phyloP scores from a whole-genome alignment of 192 early-diverging fungal genomes.

The Entomortierella chlamydospora region DNA sequence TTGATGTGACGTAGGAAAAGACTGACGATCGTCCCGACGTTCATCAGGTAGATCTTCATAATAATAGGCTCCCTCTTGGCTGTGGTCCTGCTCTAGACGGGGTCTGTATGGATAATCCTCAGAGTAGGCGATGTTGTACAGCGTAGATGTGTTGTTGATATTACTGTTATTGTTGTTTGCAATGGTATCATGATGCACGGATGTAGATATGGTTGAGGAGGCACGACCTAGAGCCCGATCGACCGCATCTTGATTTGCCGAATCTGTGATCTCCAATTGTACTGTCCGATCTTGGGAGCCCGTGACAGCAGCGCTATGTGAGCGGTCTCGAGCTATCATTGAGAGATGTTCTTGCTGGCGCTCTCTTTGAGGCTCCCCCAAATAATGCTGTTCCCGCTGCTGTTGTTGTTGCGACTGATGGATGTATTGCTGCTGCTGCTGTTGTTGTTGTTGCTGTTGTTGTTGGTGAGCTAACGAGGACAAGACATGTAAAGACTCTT shows the following conservation, averaged over 20 bases:
- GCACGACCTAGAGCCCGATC: conserved; percentile 6
- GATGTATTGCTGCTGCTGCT: not conserved
- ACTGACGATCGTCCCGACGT: not conserved
- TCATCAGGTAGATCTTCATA: not conserved
- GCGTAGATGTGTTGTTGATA: not conserved
- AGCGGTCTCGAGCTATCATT: not conserved
- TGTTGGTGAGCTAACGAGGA: conserved; percentile 2
- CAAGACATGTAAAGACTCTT: not conserved
- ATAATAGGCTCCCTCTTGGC: not conserved
- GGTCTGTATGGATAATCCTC: not conserved
- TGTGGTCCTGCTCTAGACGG: not conserved
- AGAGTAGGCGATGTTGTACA: not conserved
- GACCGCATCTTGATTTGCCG: not conserved
- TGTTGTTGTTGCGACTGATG: not conserved
- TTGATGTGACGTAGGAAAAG: no score
- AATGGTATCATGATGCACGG: not conserved
- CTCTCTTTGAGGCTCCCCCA: not conserved
- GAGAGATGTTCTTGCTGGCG: not conserved
- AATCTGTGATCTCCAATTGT: not conserved
- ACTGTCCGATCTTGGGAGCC: conserved; percentile 2
- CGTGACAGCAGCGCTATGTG: not conserved
- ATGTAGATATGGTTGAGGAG: not conserved
- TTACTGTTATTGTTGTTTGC: not conserved
- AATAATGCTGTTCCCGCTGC: not conserved
- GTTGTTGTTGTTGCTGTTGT: conserved; percentile 4